phyloP scores from a whole-genome alignment of 1,139 yeast genomes.

The Sugiyamaella sp. region DNA sequence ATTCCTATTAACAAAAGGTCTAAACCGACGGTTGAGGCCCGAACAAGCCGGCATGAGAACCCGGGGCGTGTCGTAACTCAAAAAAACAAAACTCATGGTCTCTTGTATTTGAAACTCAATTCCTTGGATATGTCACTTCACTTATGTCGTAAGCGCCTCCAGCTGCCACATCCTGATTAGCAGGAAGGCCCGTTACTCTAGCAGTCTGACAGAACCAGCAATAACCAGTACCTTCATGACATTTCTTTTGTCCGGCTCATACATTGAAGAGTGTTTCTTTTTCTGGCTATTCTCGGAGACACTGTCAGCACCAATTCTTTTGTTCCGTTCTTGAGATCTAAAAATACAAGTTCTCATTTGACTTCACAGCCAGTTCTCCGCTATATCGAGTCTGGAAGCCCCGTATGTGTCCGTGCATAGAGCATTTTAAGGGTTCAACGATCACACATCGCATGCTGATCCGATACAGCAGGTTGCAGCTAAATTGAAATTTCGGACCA shows the following conservation, averaged over 20 bases:
- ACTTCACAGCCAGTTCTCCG: neutral
- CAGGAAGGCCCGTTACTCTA: too few species aligned
- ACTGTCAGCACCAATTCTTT: neutral
- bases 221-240: too few species aligned
- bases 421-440: slow-evolving; percentile 4
- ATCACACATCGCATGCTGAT: slow-evolving; percentile 5
- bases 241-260: neutral
- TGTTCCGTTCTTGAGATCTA: slow-evolving; percentile 10
- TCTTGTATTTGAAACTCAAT: too few species aligned
- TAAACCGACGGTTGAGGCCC: too few species aligned
- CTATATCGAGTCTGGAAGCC: neutral
- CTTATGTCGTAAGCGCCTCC: too few species aligned
- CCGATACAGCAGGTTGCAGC: slow-evolving; percentile 6
- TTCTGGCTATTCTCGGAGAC: neutral
- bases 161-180: too few species aligned
- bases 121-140: too few species aligned
- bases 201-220: too few species aligned
- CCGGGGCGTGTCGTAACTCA: too few species aligned
- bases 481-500: neutral
- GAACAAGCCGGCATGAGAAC: too few species aligned
- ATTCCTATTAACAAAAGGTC: too few species aligned
- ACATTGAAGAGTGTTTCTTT: neutral
- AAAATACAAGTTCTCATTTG: slow-evolving; percentile 1
- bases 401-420: neutral
- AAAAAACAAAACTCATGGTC: too few species aligned